Base-by-base conservation (phyloP, 495 filamentous ascomycete genomes). In the Penicillium flavigenum region DNA sequence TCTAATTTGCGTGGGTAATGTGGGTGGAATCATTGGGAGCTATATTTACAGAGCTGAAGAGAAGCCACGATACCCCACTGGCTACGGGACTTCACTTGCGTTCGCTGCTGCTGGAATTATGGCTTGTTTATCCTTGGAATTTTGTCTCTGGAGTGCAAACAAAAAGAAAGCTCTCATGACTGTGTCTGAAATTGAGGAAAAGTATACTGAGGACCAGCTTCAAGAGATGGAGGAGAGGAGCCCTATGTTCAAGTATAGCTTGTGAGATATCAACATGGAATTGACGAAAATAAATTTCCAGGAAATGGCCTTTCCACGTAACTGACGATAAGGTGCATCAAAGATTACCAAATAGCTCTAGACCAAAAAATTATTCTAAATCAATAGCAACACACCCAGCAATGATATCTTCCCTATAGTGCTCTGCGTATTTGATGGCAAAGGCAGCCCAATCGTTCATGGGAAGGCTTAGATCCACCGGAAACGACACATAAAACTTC, bases 221-320 rank as follows among this genome's bases (percentile, higher is more conserved):
- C 51, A 61, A 5, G 62, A 64, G 36, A 60, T 74, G 69, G 72
- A 68, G 3, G 74, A 75, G 43, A 67, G 64, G 59, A 63, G 57
- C 44, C 70, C 72, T 19, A 42, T 68, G 0, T 77, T 70, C 51
- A 66, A 58, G 57, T 71, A 71, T 49, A 61, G 20, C 14, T 26
- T 65, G 41, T 64, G 46, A 46, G 20, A 46, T 34, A 34, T 31
- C 9, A 29, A 10, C 29, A 11, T 31, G 29, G 27, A 29, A 29
- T 29, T 29, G 27, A 29, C 7, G 27, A 29, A 29, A 29, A 1
- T 2, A 8, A 8, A 0, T 29, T 29, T 8, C 7, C 27, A 29
- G 7, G 7, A 9, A 29, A 29, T 8, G 27, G 27, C 27, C 6
- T 29, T 29, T 8, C 27, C 27, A 29, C 27, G 7, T 29, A 29